Evolutionary conservation across 1,284 basidiomycete species (phyloP), one percentile per base, ranked within the genome.

Genomic region (Polyporus tsugae): DNA sequence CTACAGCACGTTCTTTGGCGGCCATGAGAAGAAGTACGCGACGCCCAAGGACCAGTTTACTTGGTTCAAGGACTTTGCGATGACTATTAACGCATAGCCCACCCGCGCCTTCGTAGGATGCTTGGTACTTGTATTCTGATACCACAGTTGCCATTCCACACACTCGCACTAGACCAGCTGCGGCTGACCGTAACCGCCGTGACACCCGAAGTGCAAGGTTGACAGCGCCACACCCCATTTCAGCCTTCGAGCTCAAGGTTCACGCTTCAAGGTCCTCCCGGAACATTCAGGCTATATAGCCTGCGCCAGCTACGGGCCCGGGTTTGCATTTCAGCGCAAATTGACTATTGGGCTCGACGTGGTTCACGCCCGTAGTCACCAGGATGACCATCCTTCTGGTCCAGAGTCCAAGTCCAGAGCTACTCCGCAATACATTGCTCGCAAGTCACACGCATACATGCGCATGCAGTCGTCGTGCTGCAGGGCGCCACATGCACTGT

Each of bases 1-100:
- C 9, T 59, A 2, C 68, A 93, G 92, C 74, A 93, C 93, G 5
- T 94, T 94, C 80, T 94, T 94, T 75, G 92, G 92, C 29, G 93
- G 92, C 0, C 91, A 93, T 70, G 87, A 87, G 6, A 73, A 79
- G 6, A 75, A 84, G 62, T 94, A 87, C 70, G 90, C 89, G 15
- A 88, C 90, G 7, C 91, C 92, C 6, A 85, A 79, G 71, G 89
- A 93, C 76, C 92, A 93, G 77, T 89, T 89, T 73, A 83, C 85
- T 1, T 93, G 90, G 89, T 94, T 93, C 80, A 91, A 87, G 75
- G 89, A 89, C 75, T 94, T 93, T 68, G 73, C 77, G 42, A 80
- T 85, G 72, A 74, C 70, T 49, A 76, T 83, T 62, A 81, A 83
- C 59, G 73, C 65, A 39, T 39, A 73, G 5, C 35, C 44, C 46